Evolutionary conservation across 2,329 filamentous ascomycete species (phyloP), one percentile per base, ranked within the genome.

Genomic region (Fusarium sp.): DNA sequence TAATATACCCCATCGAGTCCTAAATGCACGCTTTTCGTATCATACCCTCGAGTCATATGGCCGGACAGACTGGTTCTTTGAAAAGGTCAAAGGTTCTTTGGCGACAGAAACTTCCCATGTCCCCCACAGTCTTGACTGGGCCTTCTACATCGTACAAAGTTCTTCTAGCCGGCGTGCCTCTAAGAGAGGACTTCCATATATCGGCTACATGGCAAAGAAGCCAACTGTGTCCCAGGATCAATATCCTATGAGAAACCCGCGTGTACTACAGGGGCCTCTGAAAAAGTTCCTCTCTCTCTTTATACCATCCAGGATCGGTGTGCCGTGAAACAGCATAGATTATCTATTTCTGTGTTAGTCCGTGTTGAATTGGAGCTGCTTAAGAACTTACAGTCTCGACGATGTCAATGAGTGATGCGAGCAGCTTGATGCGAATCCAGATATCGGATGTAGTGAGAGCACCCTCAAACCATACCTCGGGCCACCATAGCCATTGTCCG

Each of bases 341-440:
- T 10, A 17, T 15, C 62, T 65, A 17, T 28, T 40, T 20, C 9
- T 7, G 24, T 6, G n/a, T 46, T 11, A 65, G 36, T 20, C 9
- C 12, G 8, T 17, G 10, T 7, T n/a, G n/a, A 21, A 14, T 8
- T 15, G 14, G 30, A 3, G 7, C 15, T 4, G 23, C 6, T 23
- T 19, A 15, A 7, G 19, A 46, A 51, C 59, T 36, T 44, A 70
- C 73, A 43, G 73, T 74, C 46, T 74, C 73, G 8, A 28, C 60
- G 48, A 71, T 6, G 34, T 74, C 71, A 5, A 73, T 40, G 4
- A 74, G 49, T 11, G 73, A 70, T 24, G 65, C 58, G 7, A 74
- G 67, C 8, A 71, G 45, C 68, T 62, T 67, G 15, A 58, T 38
- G 39, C 69, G 62, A 43, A 64, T 34, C 51, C 69, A 66, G 3